phyloP scores from a whole-genome alignment of 805 yeast species.

The Hanseniaspora taiwanica region DNA sequence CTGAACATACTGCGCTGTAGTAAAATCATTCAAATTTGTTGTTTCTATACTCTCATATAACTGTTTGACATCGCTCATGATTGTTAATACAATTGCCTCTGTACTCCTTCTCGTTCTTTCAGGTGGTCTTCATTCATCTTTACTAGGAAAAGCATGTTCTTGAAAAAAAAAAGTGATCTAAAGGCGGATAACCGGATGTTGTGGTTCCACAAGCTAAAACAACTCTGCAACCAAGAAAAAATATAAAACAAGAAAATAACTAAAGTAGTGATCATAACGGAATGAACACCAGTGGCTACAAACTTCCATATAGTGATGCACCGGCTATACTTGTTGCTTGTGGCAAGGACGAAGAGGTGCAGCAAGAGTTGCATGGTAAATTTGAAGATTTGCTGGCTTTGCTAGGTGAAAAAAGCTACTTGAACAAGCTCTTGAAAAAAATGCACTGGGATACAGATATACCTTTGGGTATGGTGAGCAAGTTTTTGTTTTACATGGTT shows the following conservation, averaged over 20 bases:
- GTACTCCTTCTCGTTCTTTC: too few species aligned
- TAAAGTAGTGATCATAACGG: background rate
- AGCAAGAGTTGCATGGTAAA: slow-evolving; percentile 38
- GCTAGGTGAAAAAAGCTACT: slow-evolving; percentile 47
- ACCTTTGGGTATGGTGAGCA: slow-evolving; percentile 11
- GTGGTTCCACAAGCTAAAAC: too few species aligned
- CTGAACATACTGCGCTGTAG: background rate
- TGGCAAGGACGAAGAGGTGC: slow-evolving; percentile 76
- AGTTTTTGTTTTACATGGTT: slow-evolving; percentile 49
- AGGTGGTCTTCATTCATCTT: too few species aligned
- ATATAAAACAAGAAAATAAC: background rate
- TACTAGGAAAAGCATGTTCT: too few species aligned
- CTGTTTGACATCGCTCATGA: too few species aligned
- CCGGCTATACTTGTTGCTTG: slow-evolving; percentile 33
- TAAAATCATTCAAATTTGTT: too few species aligned
- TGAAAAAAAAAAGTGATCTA: too few species aligned
- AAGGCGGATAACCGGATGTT: too few species aligned
- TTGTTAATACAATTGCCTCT: too few species aligned
- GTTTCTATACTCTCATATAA: too few species aligned
- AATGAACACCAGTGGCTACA: background rate
- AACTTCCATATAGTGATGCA: background rate
- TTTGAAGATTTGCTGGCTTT: slow-evolving; percentile 42
- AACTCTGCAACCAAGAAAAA: background rate
- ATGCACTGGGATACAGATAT: background rate
- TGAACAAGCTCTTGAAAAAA: slow-evolving; percentile 19